Percentiles rank a stretch among this genome's conserved stretches.
Conservation (phyloP, 2,329 filamentous ascomycete genomes). For the Pyrenochaeta sp. region DNA sequence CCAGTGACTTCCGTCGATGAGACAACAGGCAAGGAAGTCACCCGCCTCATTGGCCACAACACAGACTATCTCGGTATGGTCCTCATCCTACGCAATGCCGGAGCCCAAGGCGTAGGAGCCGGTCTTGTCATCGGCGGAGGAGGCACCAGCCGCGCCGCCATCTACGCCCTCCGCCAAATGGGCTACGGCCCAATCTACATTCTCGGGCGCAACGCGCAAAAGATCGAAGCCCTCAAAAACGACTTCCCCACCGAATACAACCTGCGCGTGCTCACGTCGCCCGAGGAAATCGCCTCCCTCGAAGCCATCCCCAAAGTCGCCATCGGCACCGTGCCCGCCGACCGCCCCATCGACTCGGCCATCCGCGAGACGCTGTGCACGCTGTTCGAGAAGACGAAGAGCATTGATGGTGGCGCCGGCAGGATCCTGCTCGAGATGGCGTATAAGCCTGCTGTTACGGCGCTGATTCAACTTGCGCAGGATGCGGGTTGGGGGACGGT, state of each 20-base stretch:
- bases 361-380: slow-evolving; percentile 71
- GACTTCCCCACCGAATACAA: slow-evolving; percentile 79
- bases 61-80: slow-evolving; percentile 97
- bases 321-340: slow-evolving; percentile 89
- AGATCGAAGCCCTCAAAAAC: slow-evolving; percentile 70
- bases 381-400: slow-evolving; percentile 55
- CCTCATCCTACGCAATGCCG: slow-evolving; percentile 74
- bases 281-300: slow-evolving; percentile 55
- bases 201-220: slow-evolving; percentile 75
- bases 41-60: slow-evolving; percentile 80
- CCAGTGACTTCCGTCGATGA: slow-evolving; percentile 56
- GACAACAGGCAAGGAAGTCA: slow-evolving; percentile 50
- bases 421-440: slow-evolving; percentile 88
- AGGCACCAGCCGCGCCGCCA: slow-evolving; percentile 88
- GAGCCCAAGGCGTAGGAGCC: slow-evolving; percentile 56
- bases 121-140: slow-evolving; percentile 90
- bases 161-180: slow-evolving; percentile 85
- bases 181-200: slow-evolving; percentile 87
- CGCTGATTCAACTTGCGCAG: slow-evolving; percentile 82
- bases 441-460: slow-evolving; percentile 86
- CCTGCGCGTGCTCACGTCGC: slow-evolving; percentile 62
- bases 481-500: slow-evolving; percentile 82
- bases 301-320: slow-evolving; percentile 70
- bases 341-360: slow-evolving; percentile 77
- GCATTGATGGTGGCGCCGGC: slow-evolving; percentile 36